Conservation (phyloP, 371 early-diverging fungal species). For the Mortierella sp. region DNA sequence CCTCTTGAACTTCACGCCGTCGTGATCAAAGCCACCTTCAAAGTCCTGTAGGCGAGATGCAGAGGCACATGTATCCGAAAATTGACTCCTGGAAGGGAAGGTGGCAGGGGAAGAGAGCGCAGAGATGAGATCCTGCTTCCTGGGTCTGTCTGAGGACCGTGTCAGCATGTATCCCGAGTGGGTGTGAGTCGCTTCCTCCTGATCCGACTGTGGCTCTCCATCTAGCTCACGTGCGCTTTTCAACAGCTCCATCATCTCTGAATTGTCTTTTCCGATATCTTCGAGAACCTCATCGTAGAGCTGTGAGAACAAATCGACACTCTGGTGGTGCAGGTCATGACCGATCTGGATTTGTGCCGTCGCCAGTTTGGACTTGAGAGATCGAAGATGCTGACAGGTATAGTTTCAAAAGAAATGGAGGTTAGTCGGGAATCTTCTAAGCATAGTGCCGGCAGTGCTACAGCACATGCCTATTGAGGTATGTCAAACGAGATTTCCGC, state of each 20-base stretch:
- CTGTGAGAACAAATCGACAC: slow-evolving; percentile 49
- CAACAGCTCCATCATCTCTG: slow-evolving; percentile 37
- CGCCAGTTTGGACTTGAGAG: slow-evolving; percentile 44
- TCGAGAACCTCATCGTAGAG: slow-evolving; percentile 54
- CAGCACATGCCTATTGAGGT: neutral
- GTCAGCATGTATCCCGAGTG: slow-evolving; percentile 43
- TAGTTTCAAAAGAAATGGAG: neutral
- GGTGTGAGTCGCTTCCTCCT: neutral
- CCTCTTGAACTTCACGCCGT: slow-evolving; percentile 19
- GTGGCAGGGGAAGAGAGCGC: slow-evolving; percentile 1
- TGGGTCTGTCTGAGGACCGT: slow-evolving; percentile 49
- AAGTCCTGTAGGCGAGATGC: neutral
- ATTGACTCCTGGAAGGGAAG: slow-evolving; percentile 1
- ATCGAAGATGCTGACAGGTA: slow-evolving; percentile 38
- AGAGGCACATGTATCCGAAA: neutral
- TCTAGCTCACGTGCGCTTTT: slow-evolving; percentile 18
- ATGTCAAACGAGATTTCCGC: neutral
- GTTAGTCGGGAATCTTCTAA: neutral
- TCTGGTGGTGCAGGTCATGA: slow-evolving; percentile 45
- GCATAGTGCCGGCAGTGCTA: no score
- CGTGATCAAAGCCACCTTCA: slow-evolving; percentile 23
- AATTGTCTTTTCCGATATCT: slow-evolving; percentile 51
- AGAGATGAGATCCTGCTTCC: slow-evolving; percentile 35
- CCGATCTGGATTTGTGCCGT: slow-evolving; percentile 48
- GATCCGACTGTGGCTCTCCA: slow-evolving; percentile 18